A percentile compares a stretch with the other conserved stretches of the same genome.
These are phyloP conservation scores for Fagopyrum tataricum DNA, from an alignment of 148 eudicot genomes.

Conservation along the genomic window DNA sequence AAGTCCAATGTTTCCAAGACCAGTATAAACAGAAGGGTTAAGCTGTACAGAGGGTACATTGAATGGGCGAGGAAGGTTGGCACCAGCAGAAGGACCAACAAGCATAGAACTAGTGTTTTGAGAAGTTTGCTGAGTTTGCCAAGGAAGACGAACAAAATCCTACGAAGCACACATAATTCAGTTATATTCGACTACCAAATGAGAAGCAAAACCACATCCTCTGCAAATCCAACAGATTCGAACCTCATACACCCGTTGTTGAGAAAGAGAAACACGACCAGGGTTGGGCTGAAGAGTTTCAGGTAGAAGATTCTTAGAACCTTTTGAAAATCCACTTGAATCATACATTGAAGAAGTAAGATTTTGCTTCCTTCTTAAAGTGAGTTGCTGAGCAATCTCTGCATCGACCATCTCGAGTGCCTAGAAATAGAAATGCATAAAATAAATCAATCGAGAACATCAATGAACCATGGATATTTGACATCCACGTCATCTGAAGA, in stretches of 20 bases:
- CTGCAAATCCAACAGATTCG: neutral
- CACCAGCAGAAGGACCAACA: conserved; percentile 40
- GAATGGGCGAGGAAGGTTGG: conserved; percentile 39
- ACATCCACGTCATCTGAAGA: too few species aligned
- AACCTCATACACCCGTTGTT: conserved; percentile 98
- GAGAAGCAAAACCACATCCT: neutral
- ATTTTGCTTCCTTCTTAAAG: conserved; percentile 68
- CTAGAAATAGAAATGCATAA: conserved; percentile 32
- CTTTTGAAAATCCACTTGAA: conserved; percentile 63
- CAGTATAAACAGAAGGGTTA: conserved; percentile 47
- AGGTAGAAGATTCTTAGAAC: conserved; percentile 60
- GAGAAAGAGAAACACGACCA: conserved; percentile 81
- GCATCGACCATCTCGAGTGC: conserved; percentile 83
- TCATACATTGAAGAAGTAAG: conserved; percentile 65
- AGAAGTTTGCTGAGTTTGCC: conserved; percentile 69
- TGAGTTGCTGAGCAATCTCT: conserved; percentile 74
- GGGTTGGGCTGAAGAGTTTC: conserved; percentile 94
- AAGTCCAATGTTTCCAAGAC: conserved; percentile 29
- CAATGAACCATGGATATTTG: neutral
- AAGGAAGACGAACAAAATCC: conserved; percentile 92
- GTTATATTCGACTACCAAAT: neutral
- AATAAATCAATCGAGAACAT: neutral
- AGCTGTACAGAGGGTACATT: conserved; percentile 55
- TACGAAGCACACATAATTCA: conserved; percentile 18
- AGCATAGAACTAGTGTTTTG: conserved; percentile 44